Conservation (phyloP, 345 rosid genomes). For the Gynandropsis gynandra region DNA sequence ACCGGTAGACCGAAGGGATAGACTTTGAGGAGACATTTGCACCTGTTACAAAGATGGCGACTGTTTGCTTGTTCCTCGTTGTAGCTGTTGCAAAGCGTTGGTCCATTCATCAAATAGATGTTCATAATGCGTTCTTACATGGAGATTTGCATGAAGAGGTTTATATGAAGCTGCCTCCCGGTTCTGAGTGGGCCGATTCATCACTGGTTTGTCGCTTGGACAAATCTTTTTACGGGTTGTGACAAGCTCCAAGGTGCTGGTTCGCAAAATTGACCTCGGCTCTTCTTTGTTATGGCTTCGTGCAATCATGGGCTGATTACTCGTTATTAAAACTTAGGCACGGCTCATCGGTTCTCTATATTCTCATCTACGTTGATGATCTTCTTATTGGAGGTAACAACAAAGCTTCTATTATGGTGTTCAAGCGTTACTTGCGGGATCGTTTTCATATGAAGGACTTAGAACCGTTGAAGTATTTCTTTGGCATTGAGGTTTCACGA, state of each 20-base stretch:
- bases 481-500: not conserved
- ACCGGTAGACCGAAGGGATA: not conserved
- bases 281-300: not conserved
- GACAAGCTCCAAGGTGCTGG: constrained; percentile 1
- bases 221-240: not conserved
- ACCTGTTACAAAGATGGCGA: not conserved
- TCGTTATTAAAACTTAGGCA: too few relatives aligned
- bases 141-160: too few relatives aligned
- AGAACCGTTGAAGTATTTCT: not conserved
- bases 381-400: too few relatives aligned
- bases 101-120: not conserved
- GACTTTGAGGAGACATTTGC: constrained; percentile 4
- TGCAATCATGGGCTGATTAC: not conserved
- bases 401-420: not conserved
- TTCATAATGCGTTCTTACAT: too few relatives aligned
- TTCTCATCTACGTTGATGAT: not conserved
- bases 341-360: not conserved
- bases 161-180: too few relatives aligned
- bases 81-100: not conserved
- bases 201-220: not conserved
- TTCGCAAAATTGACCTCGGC: not conserved
- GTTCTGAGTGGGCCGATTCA: too few relatives aligned
- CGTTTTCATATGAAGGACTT: not conserved
- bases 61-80: not conserved
- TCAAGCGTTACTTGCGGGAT: not conserved